Conservation (phyloP, 1,284 basidiomycete genomes). For the Cryptococcus amylolentus region DNA sequence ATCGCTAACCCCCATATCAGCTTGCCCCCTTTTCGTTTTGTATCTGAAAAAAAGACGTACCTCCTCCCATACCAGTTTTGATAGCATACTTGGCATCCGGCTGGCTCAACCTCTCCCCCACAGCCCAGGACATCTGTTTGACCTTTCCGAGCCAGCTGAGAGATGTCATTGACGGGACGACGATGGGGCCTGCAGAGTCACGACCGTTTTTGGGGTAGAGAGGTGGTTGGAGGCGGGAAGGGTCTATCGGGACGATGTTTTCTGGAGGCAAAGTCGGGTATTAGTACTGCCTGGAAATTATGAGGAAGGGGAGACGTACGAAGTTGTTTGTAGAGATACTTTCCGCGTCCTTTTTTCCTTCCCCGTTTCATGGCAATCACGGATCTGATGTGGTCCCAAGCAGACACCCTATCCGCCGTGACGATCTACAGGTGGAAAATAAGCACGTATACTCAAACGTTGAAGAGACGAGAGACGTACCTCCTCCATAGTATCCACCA, state of each 20-base stretch:
- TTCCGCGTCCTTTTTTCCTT: constrained; percentile 13
- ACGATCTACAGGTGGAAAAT: constrained; percentile 25
- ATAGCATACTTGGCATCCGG: constrained; percentile 81
- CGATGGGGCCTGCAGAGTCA: constrained; percentile 77
- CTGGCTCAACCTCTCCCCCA: constrained; percentile 67
- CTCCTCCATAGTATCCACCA: constrained; percentile 75
- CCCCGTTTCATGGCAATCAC: constrained; percentile 16
- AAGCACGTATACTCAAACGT: background rate
- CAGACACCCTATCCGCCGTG: constrained; percentile 22
- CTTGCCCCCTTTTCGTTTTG: background rate
- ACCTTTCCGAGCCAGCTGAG: constrained; percentile 60
- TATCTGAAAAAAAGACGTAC: constrained; percentile 17
- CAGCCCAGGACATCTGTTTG: constrained; percentile 69
- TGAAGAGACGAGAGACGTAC: constrained; percentile 14
- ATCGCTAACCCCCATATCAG: constrained; percentile 55
- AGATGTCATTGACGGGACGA: constrained; percentile 65
- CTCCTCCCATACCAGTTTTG: constrained; percentile 64
- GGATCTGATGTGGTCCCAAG: constrained; percentile 32
- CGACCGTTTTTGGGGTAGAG: constrained; percentile 74
- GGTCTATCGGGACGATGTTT: constrained; percentile 60
- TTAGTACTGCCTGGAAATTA: background rate
- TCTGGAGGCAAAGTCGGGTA: constrained; percentile 48
- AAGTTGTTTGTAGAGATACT: constrained; percentile 41
- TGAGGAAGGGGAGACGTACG: constrained; percentile 21
- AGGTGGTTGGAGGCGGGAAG: constrained; percentile 58